phyloP scores from a whole-genome alignment of 108 stramenopile species.

The Conticribra guillardii region DNA sequence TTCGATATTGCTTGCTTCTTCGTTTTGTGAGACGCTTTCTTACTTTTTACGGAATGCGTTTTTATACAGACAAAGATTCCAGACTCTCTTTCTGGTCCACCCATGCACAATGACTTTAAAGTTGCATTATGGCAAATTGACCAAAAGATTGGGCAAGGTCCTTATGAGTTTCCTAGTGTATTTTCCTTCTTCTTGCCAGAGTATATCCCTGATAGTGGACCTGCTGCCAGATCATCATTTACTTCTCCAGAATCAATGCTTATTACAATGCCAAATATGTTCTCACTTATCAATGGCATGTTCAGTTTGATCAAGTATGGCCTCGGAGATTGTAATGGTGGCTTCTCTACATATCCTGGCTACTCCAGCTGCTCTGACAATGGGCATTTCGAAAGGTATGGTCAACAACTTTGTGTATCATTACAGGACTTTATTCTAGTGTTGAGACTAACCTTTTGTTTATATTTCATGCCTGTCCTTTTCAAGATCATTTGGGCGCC shows the following conservation, averaged over 20 bases:
- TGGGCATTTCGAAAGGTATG: slow-evolving; percentile 15
- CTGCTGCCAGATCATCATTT: slow-evolving; percentile 18
- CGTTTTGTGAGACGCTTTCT: too few species aligned
- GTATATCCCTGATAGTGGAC: slow-evolving; percentile 48
- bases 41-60: too few species aligned
- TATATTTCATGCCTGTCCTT: background rate
- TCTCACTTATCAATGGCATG: slow-evolving; percentile 56
- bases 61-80: slow-evolving; percentile 18
- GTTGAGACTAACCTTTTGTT: too few species aligned
- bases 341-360: slow-evolving; percentile 37
- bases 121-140: slow-evolving; percentile 40
- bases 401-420: background rate
- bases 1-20: too few species aligned
- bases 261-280: slow-evolving; percentile 43
- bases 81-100: slow-evolving; percentile 19
- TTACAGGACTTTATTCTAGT: background rate
- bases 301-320: slow-evolving; percentile 58
- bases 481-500: slow-evolving; percentile 26
- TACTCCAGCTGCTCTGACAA: slow-evolving; percentile 28
- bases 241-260: slow-evolving; percentile 55
- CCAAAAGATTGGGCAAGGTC: slow-evolving; percentile 46
- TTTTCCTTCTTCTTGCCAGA: slow-evolving; percentile 63
- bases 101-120: slow-evolving; percentile 25
- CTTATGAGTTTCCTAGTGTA: slow-evolving; percentile 50
- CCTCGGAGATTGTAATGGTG: slow-evolving; percentile 48